Conservation (phyloP, 495 filamentous ascomycete species). For the Stereocaulon alpinum region DNA sequence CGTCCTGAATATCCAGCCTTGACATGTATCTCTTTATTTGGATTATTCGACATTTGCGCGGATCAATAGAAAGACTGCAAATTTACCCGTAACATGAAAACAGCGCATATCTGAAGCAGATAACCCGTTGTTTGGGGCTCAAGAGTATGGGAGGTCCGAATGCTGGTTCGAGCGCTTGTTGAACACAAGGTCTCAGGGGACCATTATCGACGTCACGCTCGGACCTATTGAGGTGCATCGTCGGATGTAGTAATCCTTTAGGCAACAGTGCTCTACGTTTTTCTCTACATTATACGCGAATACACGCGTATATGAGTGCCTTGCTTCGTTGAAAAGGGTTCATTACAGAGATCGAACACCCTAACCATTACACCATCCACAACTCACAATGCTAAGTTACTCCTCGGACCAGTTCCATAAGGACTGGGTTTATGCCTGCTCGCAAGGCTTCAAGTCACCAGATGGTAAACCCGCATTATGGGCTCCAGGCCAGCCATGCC, state of each 20-base stretch:
- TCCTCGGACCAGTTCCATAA: neutral
- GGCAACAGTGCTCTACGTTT: neutral
- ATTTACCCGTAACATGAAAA: too few relatives aligned
- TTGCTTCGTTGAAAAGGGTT: neutral
- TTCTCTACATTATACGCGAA: neutral
- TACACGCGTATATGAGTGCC: neutral
- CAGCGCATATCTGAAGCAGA: too few relatives aligned
- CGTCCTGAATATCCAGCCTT: neutral
- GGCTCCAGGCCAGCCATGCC: neutral
- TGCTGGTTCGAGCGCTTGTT: neutral
- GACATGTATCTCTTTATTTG: too few relatives aligned
- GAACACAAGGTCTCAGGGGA: neutral
- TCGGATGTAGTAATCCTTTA: neutral
- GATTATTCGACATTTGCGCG: too few relatives aligned
- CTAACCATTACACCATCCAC: neutral
- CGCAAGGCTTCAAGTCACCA: neutral
- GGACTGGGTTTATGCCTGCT: slow-evolving; percentile 5
- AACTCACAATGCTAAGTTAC: neutral
- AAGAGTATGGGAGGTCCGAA: neutral
- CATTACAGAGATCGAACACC: neutral
- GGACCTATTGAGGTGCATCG: neutral
- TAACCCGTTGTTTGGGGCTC: too few relatives aligned
- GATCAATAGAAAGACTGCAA: too few relatives aligned
- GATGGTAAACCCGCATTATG: slow-evolving; percentile 1
- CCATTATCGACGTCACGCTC: neutral